These are phyloP conservation scores for Leptomonas seymouri DNA, from an alignment of 208 protist genomes.

Conservation along the genomic window DNA sequence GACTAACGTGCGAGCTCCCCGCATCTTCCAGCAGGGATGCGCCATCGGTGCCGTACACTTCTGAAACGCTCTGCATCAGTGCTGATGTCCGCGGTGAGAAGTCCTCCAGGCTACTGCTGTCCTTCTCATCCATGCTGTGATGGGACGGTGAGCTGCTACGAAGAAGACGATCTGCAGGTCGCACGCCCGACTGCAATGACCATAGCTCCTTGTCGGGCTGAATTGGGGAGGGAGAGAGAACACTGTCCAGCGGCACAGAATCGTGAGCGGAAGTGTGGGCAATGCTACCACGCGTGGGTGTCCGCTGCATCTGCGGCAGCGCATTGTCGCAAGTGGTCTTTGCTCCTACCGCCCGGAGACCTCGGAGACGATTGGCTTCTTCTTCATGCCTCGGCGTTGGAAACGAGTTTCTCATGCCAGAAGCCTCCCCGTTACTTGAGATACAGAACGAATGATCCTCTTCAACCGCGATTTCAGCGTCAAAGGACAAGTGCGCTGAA, in stretches of 20 bases:
- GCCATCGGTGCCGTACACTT: conserved; percentile 22
- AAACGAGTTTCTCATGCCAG: neutral
- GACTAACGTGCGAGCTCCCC: conserved; percentile 14
- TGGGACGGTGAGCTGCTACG: neutral
- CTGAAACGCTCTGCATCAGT: conserved; percentile 18
- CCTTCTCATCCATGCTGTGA: neutral
- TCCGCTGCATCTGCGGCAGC: neutral
- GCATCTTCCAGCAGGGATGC: conserved; percentile 16
- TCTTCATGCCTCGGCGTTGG: conserved; percentile 11
- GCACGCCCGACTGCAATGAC: neutral
- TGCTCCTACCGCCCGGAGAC: neutral
- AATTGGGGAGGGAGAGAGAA: conserved; percentile 9
- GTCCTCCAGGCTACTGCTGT: neutral
- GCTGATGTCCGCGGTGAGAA: conserved; percentile 17
- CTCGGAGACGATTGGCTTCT: neutral
- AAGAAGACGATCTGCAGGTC: neutral
- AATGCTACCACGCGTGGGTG: neutral
- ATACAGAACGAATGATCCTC: neutral
- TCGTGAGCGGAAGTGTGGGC: neutral
- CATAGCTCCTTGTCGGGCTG: neutral
- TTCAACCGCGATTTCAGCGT: conserved; percentile 10
- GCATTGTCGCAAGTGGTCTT: neutral
- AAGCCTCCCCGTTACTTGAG: neutral
- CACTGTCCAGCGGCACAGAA: neutral
- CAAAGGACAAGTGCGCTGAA: neutral